Percentiles rank a stretch among this genome's conserved stretches.
These are phyloP conservation scores for Alternaria triticina DNA, from an alignment of 2,329 filamentous ascomycete genomes.

Conservation along the genomic window DNA sequence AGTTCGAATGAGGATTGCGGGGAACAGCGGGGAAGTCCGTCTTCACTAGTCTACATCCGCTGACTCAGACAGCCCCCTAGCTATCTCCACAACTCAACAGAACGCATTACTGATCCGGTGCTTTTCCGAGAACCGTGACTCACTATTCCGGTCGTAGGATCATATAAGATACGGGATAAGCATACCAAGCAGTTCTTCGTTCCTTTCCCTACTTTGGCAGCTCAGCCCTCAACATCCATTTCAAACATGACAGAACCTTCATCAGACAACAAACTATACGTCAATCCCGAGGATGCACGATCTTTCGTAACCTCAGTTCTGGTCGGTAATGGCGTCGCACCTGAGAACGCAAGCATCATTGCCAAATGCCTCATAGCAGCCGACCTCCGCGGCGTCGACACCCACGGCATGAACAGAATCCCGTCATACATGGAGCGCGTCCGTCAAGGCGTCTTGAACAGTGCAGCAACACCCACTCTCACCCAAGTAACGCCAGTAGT, in stretches of 20 bases:
- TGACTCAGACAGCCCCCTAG: not conserved
- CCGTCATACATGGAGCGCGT: conserved; percentile 79
- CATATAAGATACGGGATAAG: not conserved
- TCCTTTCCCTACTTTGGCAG: not conserved
- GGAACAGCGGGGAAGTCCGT: not conserved
- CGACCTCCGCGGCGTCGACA: conserved; percentile 81
- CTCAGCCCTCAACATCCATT: not conserved
- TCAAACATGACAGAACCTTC: not conserved
- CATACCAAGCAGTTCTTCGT: not conserved
- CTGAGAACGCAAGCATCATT: conserved; percentile 65
- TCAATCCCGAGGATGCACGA: conserved; percentile 19
- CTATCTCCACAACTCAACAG: not conserved
- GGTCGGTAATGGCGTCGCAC: conserved; percentile 65
- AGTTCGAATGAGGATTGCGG: not conserved
- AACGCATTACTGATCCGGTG: not conserved
- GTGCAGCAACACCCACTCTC: conserved; percentile 64
- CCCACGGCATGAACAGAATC: conserved; percentile 78
- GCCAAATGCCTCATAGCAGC: conserved; percentile 73
- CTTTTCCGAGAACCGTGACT: not conserved
- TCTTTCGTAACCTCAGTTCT: conserved; percentile 63
- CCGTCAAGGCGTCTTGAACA: conserved; percentile 70
- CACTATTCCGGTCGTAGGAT: not conserved
- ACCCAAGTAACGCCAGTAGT: conserved; percentile 70
- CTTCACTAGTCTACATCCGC: not conserved
- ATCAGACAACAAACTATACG: conserved; percentile 4